These are phyloP conservation scores for Fusarium algeriense DNA, from an alignment of 2,329 filamentous ascomycete species.

Conservation along the genomic window DNA sequence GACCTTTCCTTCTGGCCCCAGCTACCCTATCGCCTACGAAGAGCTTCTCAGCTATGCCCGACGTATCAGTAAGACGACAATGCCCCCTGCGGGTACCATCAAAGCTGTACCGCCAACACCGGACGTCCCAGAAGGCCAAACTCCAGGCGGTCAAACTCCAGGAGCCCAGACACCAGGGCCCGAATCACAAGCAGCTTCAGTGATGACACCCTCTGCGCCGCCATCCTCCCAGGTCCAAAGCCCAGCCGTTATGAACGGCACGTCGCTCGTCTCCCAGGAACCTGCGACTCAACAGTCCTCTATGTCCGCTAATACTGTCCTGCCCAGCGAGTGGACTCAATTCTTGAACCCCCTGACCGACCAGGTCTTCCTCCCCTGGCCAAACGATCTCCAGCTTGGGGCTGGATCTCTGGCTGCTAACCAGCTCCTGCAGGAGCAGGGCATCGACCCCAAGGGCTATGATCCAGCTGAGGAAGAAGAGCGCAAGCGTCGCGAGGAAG, in stretches of 20 bases:
- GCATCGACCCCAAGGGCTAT: constrained; percentile 70
- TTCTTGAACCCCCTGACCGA: constrained; percentile 68
- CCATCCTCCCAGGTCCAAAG: constrained; percentile 53
- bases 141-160: constrained; percentile 50
- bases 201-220: constrained; percentile 50
- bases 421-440: constrained; percentile 71
- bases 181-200: constrained; percentile 49
- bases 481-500: constrained; percentile 63
- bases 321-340: constrained; percentile 63
- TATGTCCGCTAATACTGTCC: constrained; percentile 53
- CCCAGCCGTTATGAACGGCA: constrained; percentile 52
- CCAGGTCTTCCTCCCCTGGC: constrained; percentile 81
- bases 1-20: constrained; percentile 63
- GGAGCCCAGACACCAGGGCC: constrained; percentile 50
- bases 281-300: constrained; percentile 52
- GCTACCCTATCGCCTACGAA: constrained; percentile 73
- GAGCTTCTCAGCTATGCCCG: constrained; percentile 83
- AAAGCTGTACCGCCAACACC: constrained; percentile 53
- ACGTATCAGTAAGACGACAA: constrained; percentile 82
- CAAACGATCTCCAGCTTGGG: constrained; percentile 76
- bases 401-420: constrained; percentile 74
- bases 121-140: constrained; percentile 44
- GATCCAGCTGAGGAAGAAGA: constrained; percentile 69
- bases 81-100: constrained; percentile 71
- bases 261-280: constrained; percentile 46